Evolutionary conservation across 345 rosid species (phyloP).

Genomic region (Garcia nutans): DNA sequence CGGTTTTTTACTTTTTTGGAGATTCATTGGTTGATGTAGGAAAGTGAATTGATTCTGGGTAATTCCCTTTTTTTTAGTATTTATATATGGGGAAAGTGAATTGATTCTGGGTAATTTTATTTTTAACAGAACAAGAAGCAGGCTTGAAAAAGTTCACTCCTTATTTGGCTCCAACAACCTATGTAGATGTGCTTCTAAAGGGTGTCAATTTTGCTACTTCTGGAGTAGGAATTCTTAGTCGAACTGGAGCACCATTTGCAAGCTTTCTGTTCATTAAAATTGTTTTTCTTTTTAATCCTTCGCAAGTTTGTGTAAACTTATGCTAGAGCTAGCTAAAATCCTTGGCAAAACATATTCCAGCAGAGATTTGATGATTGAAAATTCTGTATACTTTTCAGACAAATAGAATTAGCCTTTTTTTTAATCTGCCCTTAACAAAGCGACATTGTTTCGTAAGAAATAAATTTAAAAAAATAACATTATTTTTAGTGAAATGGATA

Average conservation of each 20-base stretch:
- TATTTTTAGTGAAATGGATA: too few relatives aligned
- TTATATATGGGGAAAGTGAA: too few relatives aligned
- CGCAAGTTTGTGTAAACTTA: too few relatives aligned
- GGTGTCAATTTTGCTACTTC: slow-evolving; percentile 76
- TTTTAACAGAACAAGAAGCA: background rate
- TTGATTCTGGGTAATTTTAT: too few relatives aligned
- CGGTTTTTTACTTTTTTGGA: background rate
- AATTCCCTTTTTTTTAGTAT: too few relatives aligned
- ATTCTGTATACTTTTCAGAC: slow-evolving; percentile 35
- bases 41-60: background rate
- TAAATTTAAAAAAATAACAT: too few relatives aligned
- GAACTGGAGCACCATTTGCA: slow-evolving; percentile 67
- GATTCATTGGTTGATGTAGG: slow-evolving; percentile 13
- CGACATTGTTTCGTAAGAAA: too few relatives aligned
- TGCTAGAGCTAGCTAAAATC: too few relatives aligned
- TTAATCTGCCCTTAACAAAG: too few relatives aligned
- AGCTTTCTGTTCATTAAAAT: slow-evolving; percentile 14
- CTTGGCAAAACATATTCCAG: too few relatives aligned
- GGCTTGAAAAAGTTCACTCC: slow-evolving; percentile 37
- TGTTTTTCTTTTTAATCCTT: too few relatives aligned
- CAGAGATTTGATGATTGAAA: too few relatives aligned
- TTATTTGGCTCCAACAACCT: slow-evolving; percentile 66
- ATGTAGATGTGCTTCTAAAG: slow-evolving; percentile 24
- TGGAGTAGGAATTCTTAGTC: slow-evolving; percentile 72
- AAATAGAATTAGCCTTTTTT: slow-evolving; percentile 54